These are phyloP conservation scores for Candida sojae DNA, from an alignment of 1,139 yeast species.

Conservation along the genomic window DNA sequence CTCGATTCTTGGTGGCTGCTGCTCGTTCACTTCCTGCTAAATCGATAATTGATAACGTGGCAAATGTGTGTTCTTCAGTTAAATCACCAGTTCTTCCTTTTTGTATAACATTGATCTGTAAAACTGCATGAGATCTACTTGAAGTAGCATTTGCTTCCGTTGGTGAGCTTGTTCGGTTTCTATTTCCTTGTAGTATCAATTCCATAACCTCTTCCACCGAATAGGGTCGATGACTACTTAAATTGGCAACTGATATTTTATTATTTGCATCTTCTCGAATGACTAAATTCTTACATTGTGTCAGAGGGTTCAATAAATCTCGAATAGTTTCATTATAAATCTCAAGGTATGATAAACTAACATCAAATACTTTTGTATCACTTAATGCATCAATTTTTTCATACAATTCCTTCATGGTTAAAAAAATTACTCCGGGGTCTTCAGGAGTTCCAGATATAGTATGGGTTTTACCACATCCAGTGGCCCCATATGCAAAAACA, in stretches of 20 bases:
- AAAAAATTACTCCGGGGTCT: constrained; percentile 78
- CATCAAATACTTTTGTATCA: constrained; percentile 59
- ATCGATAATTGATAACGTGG: constrained; percentile 84
- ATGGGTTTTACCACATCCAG: constrained; percentile 98
- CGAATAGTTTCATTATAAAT: constrained; percentile 88
- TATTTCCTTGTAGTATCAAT: constrained; percentile 69
- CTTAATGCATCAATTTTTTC: constrained; percentile 53
- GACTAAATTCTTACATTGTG: constrained; percentile 46
- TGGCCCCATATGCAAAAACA: constrained; percentile 85
- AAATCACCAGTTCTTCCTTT: constrained; percentile 62
- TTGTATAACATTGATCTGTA: constrained; percentile 76
- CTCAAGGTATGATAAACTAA: constrained; percentile 76
- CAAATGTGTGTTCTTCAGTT: constrained; percentile 68
- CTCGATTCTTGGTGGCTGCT: constrained; percentile 81
- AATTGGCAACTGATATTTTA: constrained; percentile 71
- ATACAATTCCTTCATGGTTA: constrained; percentile 78
- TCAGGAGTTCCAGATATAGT: constrained; percentile 79
- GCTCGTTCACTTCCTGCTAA: constrained; percentile 96
- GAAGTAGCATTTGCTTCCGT: constrained; percentile 91
- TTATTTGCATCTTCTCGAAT: constrained; percentile 73
- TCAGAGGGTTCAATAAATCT: constrained; percentile 67
- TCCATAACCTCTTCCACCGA: constrained; percentile 82
- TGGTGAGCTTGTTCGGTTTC: constrained; percentile 77
- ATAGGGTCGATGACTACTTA: constrained; percentile 64
- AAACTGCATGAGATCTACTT: constrained; percentile 90